A percentile compares a stretch with the other conserved stretches of the same genome.
phyloP scores from a whole-genome alignment of 305 asterid species.

The Andrographis paniculata region DNA sequence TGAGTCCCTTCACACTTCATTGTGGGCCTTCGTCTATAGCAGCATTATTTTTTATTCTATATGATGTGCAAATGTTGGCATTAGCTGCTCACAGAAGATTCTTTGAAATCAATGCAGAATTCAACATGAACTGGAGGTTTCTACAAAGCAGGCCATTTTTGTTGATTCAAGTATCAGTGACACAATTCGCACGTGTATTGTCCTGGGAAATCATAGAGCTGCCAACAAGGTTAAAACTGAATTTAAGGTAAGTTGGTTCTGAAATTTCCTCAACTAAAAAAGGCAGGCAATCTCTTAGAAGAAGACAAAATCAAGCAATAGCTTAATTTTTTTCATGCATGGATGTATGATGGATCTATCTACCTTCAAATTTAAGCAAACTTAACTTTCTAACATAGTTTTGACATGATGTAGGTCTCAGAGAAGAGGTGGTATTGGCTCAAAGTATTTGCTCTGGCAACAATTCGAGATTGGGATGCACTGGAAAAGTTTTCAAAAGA shows the following conservation, averaged over 20 bases:
- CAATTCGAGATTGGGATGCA: slow-evolving; percentile 89
- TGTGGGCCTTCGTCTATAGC: slow-evolving; percentile 2
- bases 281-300: too few species aligned
- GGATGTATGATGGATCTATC: background rate
- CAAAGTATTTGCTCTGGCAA: slow-evolving; percentile 85
- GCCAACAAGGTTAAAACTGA: slow-evolving; percentile 76
- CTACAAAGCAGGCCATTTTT: slow-evolving; percentile 87
- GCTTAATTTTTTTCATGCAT: slow-evolving; percentile 4
- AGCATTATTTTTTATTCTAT: background rate
- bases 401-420: slow-evolving; percentile 59
- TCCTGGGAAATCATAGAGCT: slow-evolving; percentile 79
- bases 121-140: slow-evolving; percentile 77
- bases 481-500: slow-evolving; percentile 84
- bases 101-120: slow-evolving; percentile 41
- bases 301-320: too few species aligned
- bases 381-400: slow-evolving; percentile 12
- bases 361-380: background rate
- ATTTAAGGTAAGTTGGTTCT: slow-evolving; percentile 57
- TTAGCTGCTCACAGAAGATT: slow-evolving; percentile 17
- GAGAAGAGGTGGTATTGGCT: slow-evolving; percentile 99
- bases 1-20: too few species aligned
- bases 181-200: slow-evolving; percentile 94
- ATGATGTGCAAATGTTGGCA: slow-evolving; percentile 5
- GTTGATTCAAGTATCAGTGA: slow-evolving; percentile 95
- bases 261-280: too few species aligned